These are phyloP conservation scores for Candida sp. DNA, from an alignment of 1,139 yeast genomes.

Conservation along the genomic window DNA sequence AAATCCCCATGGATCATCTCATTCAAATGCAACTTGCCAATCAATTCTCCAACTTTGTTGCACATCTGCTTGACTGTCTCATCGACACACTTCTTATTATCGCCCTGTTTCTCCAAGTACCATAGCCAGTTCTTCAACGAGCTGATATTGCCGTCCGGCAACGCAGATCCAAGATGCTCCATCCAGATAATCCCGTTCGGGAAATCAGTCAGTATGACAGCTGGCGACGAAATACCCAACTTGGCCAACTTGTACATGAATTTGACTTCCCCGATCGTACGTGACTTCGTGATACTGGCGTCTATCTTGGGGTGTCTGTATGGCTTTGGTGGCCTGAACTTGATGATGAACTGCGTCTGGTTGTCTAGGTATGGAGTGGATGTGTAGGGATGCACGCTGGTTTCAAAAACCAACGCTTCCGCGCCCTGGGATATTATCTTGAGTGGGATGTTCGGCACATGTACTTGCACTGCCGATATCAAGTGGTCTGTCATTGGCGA, in stretches of 20 bases:
- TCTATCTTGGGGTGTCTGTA: constrained; percentile 91
- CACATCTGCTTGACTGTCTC: constrained; percentile 47
- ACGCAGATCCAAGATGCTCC: constrained; percentile 66
- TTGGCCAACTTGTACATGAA: constrained; percentile 64
- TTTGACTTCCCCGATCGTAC: constrained; percentile 88
- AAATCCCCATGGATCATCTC: constrained; percentile 95
- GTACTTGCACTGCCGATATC: constrained; percentile 41
- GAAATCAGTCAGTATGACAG: constrained; percentile 74
- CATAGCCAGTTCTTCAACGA: constrained; percentile 76
- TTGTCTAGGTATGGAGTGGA: constrained; percentile 30
- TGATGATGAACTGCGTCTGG: constrained; percentile 58
- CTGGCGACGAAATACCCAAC: constrained; percentile 69
- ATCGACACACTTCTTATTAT: constrained; percentile 28
- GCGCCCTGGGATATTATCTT: constrained; percentile 89
- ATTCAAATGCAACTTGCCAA: constrained; percentile 73
- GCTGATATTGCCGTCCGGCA: constrained; percentile 54
- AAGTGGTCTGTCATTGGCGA: constrained; percentile 45
- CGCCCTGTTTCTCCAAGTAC: constrained; percentile 49
- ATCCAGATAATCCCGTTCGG: constrained; percentile 86
- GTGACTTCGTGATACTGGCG: constrained; percentile 69
- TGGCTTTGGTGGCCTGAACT: constrained; percentile 87
- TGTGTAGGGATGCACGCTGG: constrained; percentile 71
- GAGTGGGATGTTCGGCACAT: constrained; percentile 53
- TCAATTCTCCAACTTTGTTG: constrained; percentile 62
- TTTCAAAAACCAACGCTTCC: constrained; percentile 81